Base-by-base conservation (phyloP, 441 rosid species). In the Adansonia grandidieri region DNA sequence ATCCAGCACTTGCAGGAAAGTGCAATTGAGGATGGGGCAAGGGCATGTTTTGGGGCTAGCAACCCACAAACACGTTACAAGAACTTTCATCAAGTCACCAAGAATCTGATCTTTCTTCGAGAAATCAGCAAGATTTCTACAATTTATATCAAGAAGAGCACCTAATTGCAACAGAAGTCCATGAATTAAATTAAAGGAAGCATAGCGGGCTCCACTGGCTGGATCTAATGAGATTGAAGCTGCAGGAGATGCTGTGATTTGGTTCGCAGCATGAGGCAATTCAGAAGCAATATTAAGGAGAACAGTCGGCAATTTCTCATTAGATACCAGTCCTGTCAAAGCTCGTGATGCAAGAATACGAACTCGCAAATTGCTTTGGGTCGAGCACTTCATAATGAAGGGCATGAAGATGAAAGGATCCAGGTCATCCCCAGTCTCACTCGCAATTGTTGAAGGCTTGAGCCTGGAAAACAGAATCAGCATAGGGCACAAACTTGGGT, bases 401-500 rank as follows among this genome's bases (percentile, higher is more conserved):
- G 94, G 95, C 97, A 96, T 90, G 86, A 96, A 91, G 45, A 94
- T 75, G 84, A 92, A 94, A 1, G 99, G 99, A 85, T 96, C 98
- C 83, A 96, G 89, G 76, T 88, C 91, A 87, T 92, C 98, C 71
- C 97, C 97, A 79, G 84, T 83, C 88, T 96, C 96, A 82, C 97
- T 90, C 15, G 98, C 91, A 75, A 91, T 85, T 71, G 99, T 77
- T 76, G 99, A 94, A 77, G 99, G 97, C 88, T 93, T 96, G 71
- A 96, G 97, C 91, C 98, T 92, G 44, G 97, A 94, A 82, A 96
- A 86, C 80, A 96, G 94, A 83, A 96, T 93, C 84, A 94, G 88
- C 84, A 96, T 84, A 42, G 99, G 98, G 84, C 99, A 96, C 86
- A 96, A 84, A 88, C 99, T 96, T 64, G 99, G 99, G 81, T 93